Evolutionary conservation across 2,329 filamentous ascomycete genomes (phyloP), one percentile per base, ranked within the genome.

Genomic region (Penicillium thymicola): DNA sequence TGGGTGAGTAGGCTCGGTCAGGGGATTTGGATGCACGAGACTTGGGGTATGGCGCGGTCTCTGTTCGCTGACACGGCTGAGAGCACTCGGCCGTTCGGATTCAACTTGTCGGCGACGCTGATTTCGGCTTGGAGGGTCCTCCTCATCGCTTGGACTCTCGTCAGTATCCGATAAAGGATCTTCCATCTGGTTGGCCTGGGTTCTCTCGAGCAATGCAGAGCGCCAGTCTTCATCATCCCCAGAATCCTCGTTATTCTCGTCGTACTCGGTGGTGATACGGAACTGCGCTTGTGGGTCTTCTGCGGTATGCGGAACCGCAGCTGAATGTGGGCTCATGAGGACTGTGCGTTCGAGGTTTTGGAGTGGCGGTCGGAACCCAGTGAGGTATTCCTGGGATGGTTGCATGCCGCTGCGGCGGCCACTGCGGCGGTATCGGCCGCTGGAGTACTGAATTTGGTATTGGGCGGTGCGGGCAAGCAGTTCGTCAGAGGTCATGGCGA

Each of bases 401-500:
- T 68, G 71, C 21, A 69, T 52, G 49, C 65, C 64, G 27, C 54
- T 59, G 34, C 70, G 70, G 46, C 70, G 68, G 48, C 66, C 60
- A 49, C 69, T 66, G 51, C 65, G 67, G 34, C 62, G 65, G n/a
- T 62, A 64, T 32, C 59, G 65, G 32, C 67, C 58, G 44, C 67
- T 67, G 18, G 78, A 73, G 65, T 89, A 90, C 64, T 88, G 84
- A 27, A 93, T 87, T 63, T 90, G 85, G 70, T 93, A 93, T 58
- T 86, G 82, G 7, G 88, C 83, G 11, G 90, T 94, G 56, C 87
- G 82, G 21, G 80, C 83, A 42, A 94, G 76, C 1, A 94, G 78
- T 58, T 94, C 87, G 63, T 95, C 86, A 37, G 87, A 84, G 40
- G 86, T 83, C 92, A 97, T 96, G 44, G 90, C 85, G 28, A 97